Base-by-base conservation (phyloP, 352 stramenopile genomes). In the Phytophthora macrochlamydospora region DNA sequence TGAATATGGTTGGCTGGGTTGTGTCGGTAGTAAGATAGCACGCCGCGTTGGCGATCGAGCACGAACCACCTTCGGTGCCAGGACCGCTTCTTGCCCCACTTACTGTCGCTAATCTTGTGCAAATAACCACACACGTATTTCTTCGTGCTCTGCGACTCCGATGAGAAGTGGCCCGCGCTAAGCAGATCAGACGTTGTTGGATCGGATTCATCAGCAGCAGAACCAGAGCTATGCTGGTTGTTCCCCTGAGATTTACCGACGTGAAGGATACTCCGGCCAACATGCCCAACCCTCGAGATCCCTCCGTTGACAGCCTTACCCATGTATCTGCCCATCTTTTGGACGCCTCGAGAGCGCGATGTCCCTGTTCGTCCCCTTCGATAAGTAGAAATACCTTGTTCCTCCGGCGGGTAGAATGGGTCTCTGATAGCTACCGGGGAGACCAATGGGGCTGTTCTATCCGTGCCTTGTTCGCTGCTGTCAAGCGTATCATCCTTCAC, bases 1-100 rank as follows among this genome's bases (percentile, higher is more conserved):
- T 76, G 72, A 28, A 92, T 89, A 51, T 89, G 70, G 40, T 91
- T 91, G 11, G 85, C 85, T 3, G 87, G 87, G 50, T 95, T 95
- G 55, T 89, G 72, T 9, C 87, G 78, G 52, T 95, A 95, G 49
- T 95, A 95, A 6, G 87, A 93, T 32, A 95, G 74, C 0, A 95
- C 56, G 2, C 87, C 83, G 2, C 78, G 74, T 46, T 91, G 85
- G 5, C 85, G 71, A 54, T 95, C 87, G 9, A 95, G 73, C 28
- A 95, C 87, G 35, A 95, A 95, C 87, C 87, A 95, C 42, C 87
- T 72, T n/a, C 83, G 80, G 61, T 95, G 85, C 87, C 87, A 95
- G 35, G 84, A 90, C 0, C 85, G 79, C 57, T 95, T 78, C 52
- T 94, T 78, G 0, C 83, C 80, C 83, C 85, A 94, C 54, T 94